Evolutionary conservation across 176 grass and related monocot species (phyloP).

Genomic region (Triticum urartu): DNA sequence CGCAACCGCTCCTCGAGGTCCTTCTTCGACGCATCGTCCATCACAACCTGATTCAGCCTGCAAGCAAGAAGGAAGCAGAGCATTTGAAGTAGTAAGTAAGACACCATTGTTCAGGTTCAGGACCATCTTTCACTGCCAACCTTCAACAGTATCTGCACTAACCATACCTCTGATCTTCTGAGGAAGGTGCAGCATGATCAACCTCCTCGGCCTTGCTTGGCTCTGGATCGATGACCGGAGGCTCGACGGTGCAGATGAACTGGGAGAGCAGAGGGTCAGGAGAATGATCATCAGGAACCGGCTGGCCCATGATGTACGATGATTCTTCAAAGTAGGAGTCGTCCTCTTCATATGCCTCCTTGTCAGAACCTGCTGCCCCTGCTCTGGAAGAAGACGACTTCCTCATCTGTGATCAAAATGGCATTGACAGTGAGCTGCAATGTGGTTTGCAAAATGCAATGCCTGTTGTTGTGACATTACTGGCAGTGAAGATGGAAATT

Average conservation of each 20-base stretch:
- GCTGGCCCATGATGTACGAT: background rate
- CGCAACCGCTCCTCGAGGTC: conserved; percentile 47
- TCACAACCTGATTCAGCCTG: conserved; percentile 15
- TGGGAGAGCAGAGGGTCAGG: conserved; percentile 53
- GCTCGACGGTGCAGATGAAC: conserved; percentile 44
- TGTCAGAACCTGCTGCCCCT: conserved; percentile 19
- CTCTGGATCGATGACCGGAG: background rate
- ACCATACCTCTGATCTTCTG: conserved; percentile 38
- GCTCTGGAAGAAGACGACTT: conserved; percentile 36
- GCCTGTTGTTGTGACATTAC: too few relatives aligned
- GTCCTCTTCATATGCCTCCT: conserved; percentile 22
- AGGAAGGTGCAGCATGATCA: background rate
- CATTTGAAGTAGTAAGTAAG: background rate
- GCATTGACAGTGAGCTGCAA: conserved; percentile 1
- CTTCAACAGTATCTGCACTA: background rate
- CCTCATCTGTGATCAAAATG: conserved; percentile 49
- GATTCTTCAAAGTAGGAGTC: conserved; percentile 23
- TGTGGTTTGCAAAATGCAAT: background rate
- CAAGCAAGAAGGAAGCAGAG: background rate
- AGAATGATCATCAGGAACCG: conserved; percentile 10
- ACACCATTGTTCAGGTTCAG: background rate
- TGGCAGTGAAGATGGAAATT: background rate
- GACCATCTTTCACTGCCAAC: background rate
- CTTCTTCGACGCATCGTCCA: conserved; percentile 25
- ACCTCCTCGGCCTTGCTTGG: background rate